Percentiles rank a stretch among this genome's conserved stretches.
These are phyloP conservation scores for Aspergillus latus DNA, from an alignment of 2,329 filamentous ascomycete species.

Conservation along the genomic window DNA sequence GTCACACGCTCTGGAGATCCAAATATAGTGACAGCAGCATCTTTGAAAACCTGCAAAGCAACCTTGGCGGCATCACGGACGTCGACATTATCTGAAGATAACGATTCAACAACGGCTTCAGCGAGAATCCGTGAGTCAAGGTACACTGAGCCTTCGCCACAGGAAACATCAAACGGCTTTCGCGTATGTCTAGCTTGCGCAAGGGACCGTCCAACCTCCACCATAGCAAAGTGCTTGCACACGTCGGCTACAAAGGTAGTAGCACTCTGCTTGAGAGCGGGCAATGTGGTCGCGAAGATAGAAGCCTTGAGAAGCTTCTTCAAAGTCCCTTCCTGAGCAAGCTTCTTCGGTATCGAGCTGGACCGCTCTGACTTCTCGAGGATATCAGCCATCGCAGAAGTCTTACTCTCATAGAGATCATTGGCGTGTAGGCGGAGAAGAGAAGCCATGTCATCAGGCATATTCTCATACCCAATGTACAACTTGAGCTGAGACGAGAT, in stretches of 20 bases:
- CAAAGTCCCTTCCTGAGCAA: slow-evolving; percentile 75
- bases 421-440: slow-evolving; percentile 85
- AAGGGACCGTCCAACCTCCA: slow-evolving; percentile 85
- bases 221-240: slow-evolving; percentile 83
- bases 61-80: slow-evolving; percentile 81
- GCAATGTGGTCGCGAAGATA: slow-evolving; percentile 79
- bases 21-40: slow-evolving; percentile 74
- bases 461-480: slow-evolving; percentile 78
- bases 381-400: slow-evolving; percentile 64
- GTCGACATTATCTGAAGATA: slow-evolving; percentile 78
- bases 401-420: slow-evolving; percentile 73
- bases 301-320: slow-evolving; percentile 87
- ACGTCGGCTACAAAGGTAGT: slow-evolving; percentile 74
- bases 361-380: slow-evolving; percentile 76
- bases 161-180: slow-evolving; percentile 78
- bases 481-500: slow-evolving; percentile 88
- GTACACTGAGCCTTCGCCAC: slow-evolving; percentile 81
- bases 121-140: slow-evolving; percentile 85
- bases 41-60: slow-evolving; percentile 74
- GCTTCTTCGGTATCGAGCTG: slow-evolving; percentile 82
- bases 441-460: slow-evolving; percentile 85
- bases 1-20: slow-evolving; percentile 70
- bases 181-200: slow-evolving; percentile 73
- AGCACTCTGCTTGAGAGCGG: slow-evolving; percentile 75
- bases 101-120: slow-evolving; percentile 84